Base-by-base conservation (phyloP, 2,329 filamentous ascomycete genomes). In the Penicillium sp. region DNA sequence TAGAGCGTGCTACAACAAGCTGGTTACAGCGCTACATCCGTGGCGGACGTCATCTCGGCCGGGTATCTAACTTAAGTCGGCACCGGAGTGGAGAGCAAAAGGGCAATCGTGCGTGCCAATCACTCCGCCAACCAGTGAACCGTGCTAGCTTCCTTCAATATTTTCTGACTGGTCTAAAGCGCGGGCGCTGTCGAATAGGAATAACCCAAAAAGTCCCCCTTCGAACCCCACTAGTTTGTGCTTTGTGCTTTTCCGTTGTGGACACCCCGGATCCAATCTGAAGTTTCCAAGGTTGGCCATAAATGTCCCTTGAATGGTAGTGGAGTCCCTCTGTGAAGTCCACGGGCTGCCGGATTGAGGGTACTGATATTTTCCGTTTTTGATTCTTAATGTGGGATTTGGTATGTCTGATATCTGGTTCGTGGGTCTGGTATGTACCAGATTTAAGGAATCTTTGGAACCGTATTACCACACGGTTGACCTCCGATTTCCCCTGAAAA, bases 191-290 rank as follows among this genome's bases (percentile, higher is more conserved):
- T 11, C 39, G 9, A 39, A 39, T 39, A 41, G 22, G 11, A 41
- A 13, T 22, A 16, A 6, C 37, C 5, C 3, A 22, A 22, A 13
- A 8, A 41, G 7, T 41, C n/a, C 47, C 47, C 35, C 49, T 21
- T 29, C 10, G 24, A 55, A 50, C 63, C 63, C 63, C 63, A 65
- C 63, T 41, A 47, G 63, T 65, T 66, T 66, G 59, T 48, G 39
- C 39, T 41, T 41, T 7, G 39, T 54, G 54, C 46, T 50, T 48
- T 58, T 54, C 62, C 62, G 57, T 37, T 57, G 63, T 65, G 63
- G 62, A 55, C 56, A 56, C 56, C 56, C 50, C 48, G 56, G 57
- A 62, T 62, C 63, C 58, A 64, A 60, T 63, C 56, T 48, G 13
- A 45, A 52, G 9, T 24, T 39, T 41, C 39, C 39, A 39, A 39